Percentiles rank a stretch among this genome's conserved stretches.
Evolutionary conservation across 2,329 filamentous ascomycete genomes (phyloP).

Genomic region (Golovinomyces cichoracearum): DNA sequence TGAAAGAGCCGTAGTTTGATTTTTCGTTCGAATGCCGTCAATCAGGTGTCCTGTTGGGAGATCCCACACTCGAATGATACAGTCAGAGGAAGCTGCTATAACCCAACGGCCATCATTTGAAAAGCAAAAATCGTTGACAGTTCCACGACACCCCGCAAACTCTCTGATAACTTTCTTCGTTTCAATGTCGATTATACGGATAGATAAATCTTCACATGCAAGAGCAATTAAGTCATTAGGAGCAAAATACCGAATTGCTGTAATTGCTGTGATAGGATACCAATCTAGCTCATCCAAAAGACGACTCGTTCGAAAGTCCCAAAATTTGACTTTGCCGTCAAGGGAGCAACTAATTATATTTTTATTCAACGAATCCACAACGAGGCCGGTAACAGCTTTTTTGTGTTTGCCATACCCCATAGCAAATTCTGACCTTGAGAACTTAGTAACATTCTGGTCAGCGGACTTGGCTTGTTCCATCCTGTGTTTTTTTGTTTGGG

Average conservation of each 20-base stretch:
- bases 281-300: constrained; percentile 63
- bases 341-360: constrained; percentile 62
- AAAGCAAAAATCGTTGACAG: constrained; percentile 63
- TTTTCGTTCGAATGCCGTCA: constrained; percentile 61
- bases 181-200: constrained; percentile 71
- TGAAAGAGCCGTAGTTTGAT: constrained; percentile 55
- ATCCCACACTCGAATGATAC: constrained; percentile 71
- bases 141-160: constrained; percentile 53
- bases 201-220: constrained; percentile 65
- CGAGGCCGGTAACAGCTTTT: constrained; percentile 58
- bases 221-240: constrained; percentile 68
- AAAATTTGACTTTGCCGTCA: constrained; percentile 90
- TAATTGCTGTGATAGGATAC: constrained; percentile 51
- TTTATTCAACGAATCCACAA: constrained; percentile 73
- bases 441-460: constrained; percentile 8
- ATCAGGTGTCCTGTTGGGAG: constrained; percentile 86
- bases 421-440: constrained; percentile 8
- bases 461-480: constrained; percentile 27
- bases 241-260: constrained; percentile 53
- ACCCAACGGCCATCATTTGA: constrained; percentile 88
- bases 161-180: constrained; percentile 81
- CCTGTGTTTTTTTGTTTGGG: constrained; percentile 52
- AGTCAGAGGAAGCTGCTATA: constrained; percentile 60
- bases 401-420: constrained; percentile 44
- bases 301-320: constrained; percentile 71